Evolutionary conservation across 106 monocot species (phyloP), one percentile per base, ranked within the genome.

Genomic region (Phalaenopsis equestris): DNA sequence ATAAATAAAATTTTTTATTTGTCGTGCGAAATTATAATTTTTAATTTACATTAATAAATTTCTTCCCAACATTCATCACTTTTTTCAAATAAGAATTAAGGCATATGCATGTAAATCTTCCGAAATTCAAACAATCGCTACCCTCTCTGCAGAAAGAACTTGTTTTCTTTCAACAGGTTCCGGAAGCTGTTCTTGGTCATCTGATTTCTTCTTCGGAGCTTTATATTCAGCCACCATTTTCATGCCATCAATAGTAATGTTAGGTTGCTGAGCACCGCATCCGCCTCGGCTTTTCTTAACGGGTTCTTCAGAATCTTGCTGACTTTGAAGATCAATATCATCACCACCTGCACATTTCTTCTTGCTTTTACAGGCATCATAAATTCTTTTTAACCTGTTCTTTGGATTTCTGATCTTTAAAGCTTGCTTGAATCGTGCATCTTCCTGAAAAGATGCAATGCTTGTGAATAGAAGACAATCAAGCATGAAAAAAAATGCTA

Each of bases 221-320:
- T 99, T 99, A 79, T 88, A 99, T 75, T 99, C 98, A 41, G 98
- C 98, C 68, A 99, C 88, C 98, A 99, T 99, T 86, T 93, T 99
- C 98, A 99, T 94, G 41, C 98, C 98, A 88, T 94, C 94, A 57
- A 94, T 89, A 3, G 94, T 99, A 74, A 99, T 99, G 68, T 89
- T 99, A 67, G 98, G 98, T 73, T 99, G 98, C 78, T 93, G 94
- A 78, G 98, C 94, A 80, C 98, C 98, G 83, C 98, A 99, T 11
- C 94, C 98, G 75, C 90, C 92, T 79, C 89, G 87, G 41, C 88
- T 88, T 79, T 92, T 99, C 79, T 94, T 99, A n/a, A 86, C 46
- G 4, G 89, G 88, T 83, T 92, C 98, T 1, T 99, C 98, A 30
- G 84, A 79, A 84, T 94, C 94, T 81, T 89, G 84, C 30, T 95